Conservation (phyloP, 331 rosid species). For the Rhamnella rubrinervis region DNA sequence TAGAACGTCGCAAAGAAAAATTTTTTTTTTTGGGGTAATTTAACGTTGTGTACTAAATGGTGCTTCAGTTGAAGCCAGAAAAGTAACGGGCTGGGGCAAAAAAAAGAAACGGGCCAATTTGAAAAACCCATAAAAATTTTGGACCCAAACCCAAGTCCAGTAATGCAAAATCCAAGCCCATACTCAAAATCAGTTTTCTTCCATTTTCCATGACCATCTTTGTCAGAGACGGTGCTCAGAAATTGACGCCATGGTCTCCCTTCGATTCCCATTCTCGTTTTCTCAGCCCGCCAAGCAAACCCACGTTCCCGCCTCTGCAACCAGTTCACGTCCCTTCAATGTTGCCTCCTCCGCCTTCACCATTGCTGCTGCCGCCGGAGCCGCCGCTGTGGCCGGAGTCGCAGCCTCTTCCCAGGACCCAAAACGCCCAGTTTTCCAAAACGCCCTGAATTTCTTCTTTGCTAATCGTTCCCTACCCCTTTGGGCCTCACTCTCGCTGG, state of each 20-base stretch:
- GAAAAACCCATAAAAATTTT: no score
- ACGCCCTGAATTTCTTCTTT: slow-evolving; percentile 39
- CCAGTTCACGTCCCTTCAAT: slow-evolving; percentile 36
- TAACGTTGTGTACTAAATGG: no score
- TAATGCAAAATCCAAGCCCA: no score
- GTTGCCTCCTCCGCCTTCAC: slow-evolving; percentile 27
- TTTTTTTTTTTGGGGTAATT: no score
- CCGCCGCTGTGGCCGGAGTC: slow-evolving; percentile 43
- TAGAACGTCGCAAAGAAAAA: no score
- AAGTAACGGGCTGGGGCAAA: no score
- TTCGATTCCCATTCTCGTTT: slow-evolving; percentile 85
- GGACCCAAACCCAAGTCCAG: no score
- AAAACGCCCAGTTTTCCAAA: slow-evolving; percentile 39
- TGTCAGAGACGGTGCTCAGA: no score
- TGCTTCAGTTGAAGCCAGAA: no score
- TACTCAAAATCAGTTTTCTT: no score
- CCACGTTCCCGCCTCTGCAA: slow-evolving; percentile 5
- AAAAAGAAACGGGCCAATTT: no score
- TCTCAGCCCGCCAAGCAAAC: slow-evolving; percentile 50
- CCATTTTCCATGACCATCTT: no score
- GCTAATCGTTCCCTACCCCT: slow-evolving; percentile 33
- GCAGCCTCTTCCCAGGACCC: slow-evolving; percentile 37
- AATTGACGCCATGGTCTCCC: slow-evolving; percentile 48
- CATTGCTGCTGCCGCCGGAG: slow-evolving; percentile 23
- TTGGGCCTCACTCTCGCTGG: slow-evolving; percentile 74